phyloP scores from a whole-genome alignment of 2,329 filamentous ascomycete species.

The Pseudocercospora cruenta region DNA sequence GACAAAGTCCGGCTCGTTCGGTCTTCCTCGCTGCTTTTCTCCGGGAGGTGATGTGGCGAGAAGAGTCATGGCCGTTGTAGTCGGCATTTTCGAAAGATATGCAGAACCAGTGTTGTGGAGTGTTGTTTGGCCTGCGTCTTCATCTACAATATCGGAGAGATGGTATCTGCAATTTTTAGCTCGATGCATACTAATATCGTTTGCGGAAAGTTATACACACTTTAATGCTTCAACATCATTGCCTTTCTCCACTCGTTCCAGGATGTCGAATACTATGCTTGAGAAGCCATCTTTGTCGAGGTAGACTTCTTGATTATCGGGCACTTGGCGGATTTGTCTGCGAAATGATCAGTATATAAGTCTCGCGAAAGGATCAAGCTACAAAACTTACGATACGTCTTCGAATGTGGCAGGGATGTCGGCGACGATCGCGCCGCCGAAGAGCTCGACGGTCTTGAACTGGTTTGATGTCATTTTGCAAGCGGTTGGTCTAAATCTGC shows the following conservation, averaged over 20 bases:
- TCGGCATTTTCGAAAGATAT: conserved; percentile 41
- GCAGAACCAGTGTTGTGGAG: conserved; percentile 2
- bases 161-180: conserved; percentile 40
- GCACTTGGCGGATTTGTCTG: conserved; percentile 74
- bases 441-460: conserved; percentile 52
- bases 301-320: conserved; percentile 90
- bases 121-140: conserved; percentile 2
- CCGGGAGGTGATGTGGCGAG: conserved; percentile 61
- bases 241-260: conserved; percentile 71
- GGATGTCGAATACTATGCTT: conserved; percentile 87
- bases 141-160: conserved; percentile 51
- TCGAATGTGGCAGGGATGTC: conserved; percentile 70
- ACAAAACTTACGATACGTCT: conserved; percentile 67
- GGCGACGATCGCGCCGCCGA: conserved; percentile 71
- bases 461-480: neutral
- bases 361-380: neutral
- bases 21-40: conserved; percentile 43
- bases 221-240: conserved; percentile 68
- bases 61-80: conserved; percentile 68
- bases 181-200: neutral
- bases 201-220: neutral
- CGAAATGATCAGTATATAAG: neutral
- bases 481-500: neutral
- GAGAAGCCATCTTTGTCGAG: conserved; percentile 83
- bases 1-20: conserved; percentile 56